These are phyloP conservation scores for Lodderomyces margitis DNA, from an alignment of 1,139 yeast species.

Conservation along the genomic window DNA sequence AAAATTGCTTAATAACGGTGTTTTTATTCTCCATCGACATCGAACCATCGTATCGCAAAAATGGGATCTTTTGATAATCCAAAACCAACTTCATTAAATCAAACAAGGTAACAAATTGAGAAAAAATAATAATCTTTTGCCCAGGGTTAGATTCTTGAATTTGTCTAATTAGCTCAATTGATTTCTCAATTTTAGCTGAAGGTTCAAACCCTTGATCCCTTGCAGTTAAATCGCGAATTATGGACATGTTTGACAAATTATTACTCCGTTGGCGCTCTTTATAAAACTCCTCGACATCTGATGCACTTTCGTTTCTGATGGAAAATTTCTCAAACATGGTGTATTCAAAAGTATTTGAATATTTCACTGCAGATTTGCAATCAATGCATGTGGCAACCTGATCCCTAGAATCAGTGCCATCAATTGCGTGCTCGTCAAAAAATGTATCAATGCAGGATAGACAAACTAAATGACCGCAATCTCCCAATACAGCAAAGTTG, in stretches of 20 bases:
- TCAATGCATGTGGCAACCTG: conserved; percentile 52
- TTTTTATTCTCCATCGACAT: conserved; percentile 70
- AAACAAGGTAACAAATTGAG: conserved; percentile 80
- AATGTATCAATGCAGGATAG: conserved; percentile 56
- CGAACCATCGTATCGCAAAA: conserved; percentile 75
- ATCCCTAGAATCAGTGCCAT: conserved; percentile 23
- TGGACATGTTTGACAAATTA: conserved; percentile 16
- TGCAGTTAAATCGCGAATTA: conserved; percentile 27
- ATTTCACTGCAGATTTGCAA: conserved; percentile 43
- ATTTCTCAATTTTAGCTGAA: conserved; percentile 56
- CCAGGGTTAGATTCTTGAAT: conserved; percentile 42
- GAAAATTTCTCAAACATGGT: conserved; percentile 50
- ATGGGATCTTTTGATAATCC: conserved; percentile 43
- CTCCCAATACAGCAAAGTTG: conserved; percentile 40
- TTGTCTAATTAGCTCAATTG: conserved; percentile 43
- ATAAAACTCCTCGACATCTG: conserved; percentile 12
- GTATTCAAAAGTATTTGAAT: conserved; percentile 47
- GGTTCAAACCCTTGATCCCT: conserved; percentile 35
- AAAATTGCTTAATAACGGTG: conserved; percentile 59
- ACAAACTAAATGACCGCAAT: conserved; percentile 74
- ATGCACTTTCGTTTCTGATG: conserved; percentile 20
- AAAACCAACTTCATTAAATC: conserved; percentile 66
- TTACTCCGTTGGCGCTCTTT: conserved; percentile 10
- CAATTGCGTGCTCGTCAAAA: conserved; percentile 40
- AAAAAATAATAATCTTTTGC: conserved; percentile 74